Evolutionary conservation across 768 basidiomycete genomes (phyloP).

Genomic region (Paxillus rubicundulus): DNA sequence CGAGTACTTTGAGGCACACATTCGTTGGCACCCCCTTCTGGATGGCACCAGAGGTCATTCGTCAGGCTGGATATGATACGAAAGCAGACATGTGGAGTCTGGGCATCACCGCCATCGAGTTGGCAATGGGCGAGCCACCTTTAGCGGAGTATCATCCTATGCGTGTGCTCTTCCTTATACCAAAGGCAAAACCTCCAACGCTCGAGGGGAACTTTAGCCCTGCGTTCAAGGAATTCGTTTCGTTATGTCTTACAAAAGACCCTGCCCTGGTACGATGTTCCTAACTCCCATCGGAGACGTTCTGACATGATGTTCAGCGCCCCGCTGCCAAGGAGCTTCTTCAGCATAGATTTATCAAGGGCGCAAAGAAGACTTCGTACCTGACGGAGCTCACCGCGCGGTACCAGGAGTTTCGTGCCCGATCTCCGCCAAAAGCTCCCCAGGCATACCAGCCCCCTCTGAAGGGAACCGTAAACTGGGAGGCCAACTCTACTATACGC

Average conservation of each 20-base stretch:
- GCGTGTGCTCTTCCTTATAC: conserved; percentile 97
- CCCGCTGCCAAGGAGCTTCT: conserved; percentile 90
- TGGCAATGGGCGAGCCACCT: conserved; percentile 97
- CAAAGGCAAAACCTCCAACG: conserved; percentile 90
- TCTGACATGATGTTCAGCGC: conserved; percentile 51
- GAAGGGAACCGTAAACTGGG: conserved; percentile 63
- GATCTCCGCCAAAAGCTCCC: conserved; percentile 55
- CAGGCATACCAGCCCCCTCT: conserved; percentile 58
- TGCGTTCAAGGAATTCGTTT: conserved; percentile 92
- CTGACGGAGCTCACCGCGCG: conserved; percentile 88
- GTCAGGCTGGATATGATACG: conserved; percentile 92
- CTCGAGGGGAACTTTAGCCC: conserved; percentile 83
- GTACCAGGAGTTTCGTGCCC: conserved; percentile 71
- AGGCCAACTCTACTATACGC: conserved; percentile 69
- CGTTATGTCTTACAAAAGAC: conserved; percentile 90
- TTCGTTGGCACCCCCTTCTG: conserved; percentile 97
- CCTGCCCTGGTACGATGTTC: conserved; percentile 59
- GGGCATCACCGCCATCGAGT: conserved; percentile 96
- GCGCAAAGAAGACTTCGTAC: conserved; percentile 77
- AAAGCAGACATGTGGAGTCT: conserved; percentile 98
- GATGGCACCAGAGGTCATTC: conserved; percentile 99
- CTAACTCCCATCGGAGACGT: background rate
- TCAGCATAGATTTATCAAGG: conserved; percentile 88
- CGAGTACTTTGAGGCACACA: conserved; percentile 90
- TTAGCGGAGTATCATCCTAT: conserved; percentile 97